Conservation (phyloP, 192 early-diverging fungal species). For the Entrophospora sp. region DNA sequence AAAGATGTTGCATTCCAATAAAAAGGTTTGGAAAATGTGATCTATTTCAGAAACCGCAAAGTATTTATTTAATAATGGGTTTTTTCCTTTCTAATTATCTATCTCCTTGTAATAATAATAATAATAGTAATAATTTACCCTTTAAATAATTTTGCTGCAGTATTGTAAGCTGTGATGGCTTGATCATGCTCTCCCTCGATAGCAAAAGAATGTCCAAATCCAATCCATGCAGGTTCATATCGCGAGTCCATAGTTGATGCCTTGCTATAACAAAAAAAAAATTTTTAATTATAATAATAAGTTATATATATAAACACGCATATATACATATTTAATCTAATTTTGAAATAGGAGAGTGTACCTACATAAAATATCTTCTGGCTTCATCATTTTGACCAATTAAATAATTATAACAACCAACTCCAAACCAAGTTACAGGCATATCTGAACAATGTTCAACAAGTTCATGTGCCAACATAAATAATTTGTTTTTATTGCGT, state of each 20-base stretch:
- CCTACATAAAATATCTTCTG: conserved; percentile 21
- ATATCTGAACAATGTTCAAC: conserved; percentile 51
- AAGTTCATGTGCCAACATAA: conserved; percentile 62
- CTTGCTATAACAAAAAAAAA: conserved; percentile 39
- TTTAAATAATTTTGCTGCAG: conserved; percentile 49
- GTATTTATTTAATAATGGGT: neutral
- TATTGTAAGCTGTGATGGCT: conserved; percentile 66
- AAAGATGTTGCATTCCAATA: conserved; percentile 71
- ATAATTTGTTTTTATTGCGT: conserved; percentile 54
- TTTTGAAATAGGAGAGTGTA: neutral
- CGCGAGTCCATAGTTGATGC: conserved; percentile 48
- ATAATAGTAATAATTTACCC: conserved; percentile 41
- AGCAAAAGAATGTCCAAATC: conserved; percentile 71
- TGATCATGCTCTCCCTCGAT: conserved; percentile 65
- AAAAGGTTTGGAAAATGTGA: conserved; percentile 62
- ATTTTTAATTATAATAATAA: neutral
- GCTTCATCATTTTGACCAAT: conserved; percentile 55
- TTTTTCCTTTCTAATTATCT: neutral
- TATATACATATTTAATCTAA: neutral
- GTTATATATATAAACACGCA: neutral
- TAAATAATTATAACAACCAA: conserved; percentile 69
- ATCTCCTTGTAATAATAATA: neutral
- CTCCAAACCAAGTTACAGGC: conserved; percentile 62
- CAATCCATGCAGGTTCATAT: conserved; percentile 70
- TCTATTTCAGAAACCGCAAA: conserved; percentile 31